Conservation (phyloP, 306 rosid genomes). For the Elaeagnus macrophylla region DNA sequence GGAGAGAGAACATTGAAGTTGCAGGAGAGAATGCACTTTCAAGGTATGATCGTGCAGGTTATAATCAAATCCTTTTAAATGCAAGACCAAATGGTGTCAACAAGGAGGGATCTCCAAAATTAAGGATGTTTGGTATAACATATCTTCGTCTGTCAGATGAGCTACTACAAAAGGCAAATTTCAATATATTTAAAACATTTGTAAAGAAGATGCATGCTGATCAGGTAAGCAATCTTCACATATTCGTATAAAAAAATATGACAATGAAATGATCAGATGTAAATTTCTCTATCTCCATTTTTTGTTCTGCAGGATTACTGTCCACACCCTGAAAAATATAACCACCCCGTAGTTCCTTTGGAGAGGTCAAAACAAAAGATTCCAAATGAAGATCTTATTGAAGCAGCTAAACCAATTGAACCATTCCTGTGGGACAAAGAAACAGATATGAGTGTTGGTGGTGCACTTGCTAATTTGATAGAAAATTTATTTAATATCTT, state of each 20-base stretch:
- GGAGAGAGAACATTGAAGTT: slow-evolving; percentile 68
- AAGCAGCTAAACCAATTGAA: slow-evolving; percentile 51
- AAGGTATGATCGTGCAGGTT: slow-evolving; percentile 49
- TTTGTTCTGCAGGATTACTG: slow-evolving; percentile 44
- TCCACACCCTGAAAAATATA: slow-evolving; percentile 43
- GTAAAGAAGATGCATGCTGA: slow-evolving; percentile 81
- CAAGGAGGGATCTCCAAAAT: slow-evolving; percentile 41
- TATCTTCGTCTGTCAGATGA: slow-evolving; percentile 63
- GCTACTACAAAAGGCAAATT: slow-evolving; percentile 40
- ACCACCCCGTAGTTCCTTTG: slow-evolving; percentile 42
- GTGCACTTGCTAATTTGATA: slow-evolving; percentile 19
- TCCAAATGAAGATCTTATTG: slow-evolving; percentile 39
- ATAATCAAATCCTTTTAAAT: slow-evolving; percentile 73
- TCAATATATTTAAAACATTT: slow-evolving; percentile 53
- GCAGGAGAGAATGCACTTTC: slow-evolving; percentile 93
- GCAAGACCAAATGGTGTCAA: slow-evolving; percentile 75
- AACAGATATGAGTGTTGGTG: slow-evolving; percentile 60
- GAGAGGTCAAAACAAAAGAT: slow-evolving; percentile 45
- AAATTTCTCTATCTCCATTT: not conserved
- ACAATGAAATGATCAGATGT: slow-evolving; percentile 6
- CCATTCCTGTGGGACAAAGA: slow-evolving; percentile 62
- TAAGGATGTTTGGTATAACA: slow-evolving; percentile 64
- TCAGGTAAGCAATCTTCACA: slow-evolving; percentile 46
- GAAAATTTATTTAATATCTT: slow-evolving; percentile 24
- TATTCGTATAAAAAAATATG: slow-evolving; percentile 9